Percentiles rank a stretch among this genome's conserved stretches.
Conservation (phyloP, 306 rosid genomes). For the Senna siamea region DNA sequence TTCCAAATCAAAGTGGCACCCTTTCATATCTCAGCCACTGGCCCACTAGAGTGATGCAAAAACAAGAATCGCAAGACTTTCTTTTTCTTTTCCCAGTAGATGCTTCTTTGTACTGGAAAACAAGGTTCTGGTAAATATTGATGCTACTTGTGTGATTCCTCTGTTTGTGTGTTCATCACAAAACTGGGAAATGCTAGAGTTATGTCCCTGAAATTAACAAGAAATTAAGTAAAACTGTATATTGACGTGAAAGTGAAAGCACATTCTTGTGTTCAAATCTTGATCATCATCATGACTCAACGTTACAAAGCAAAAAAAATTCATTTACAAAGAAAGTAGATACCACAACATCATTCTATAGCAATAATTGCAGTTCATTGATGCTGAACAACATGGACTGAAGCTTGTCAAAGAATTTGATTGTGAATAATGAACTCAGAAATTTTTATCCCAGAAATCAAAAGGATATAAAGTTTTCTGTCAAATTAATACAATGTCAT, state of each 20-base stretch:
- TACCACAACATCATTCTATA: not conserved
- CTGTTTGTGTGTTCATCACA: conserved; percentile 33
- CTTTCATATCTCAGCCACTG: conserved; percentile 7
- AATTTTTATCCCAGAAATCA: not conserved
- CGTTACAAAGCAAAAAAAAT: not conserved
- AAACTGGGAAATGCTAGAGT: conserved; percentile 49
- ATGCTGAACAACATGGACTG: not conserved
- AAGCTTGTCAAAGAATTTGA: conserved; percentile 8
- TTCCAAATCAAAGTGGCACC: not conserved
- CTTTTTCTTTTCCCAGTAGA: not conserved
- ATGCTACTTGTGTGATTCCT: conserved; percentile 27
- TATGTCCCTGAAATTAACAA: conserved; percentile 40
- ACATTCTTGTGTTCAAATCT: not conserved
- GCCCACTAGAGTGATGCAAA: not conserved
- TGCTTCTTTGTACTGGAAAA: not conserved
- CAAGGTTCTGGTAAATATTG: not conserved
- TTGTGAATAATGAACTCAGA: not conserved
- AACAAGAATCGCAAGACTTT: not conserved
- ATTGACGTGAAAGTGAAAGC: not conserved
- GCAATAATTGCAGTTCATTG: not conserved
- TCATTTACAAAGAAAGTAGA: not conserved
- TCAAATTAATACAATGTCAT: not conserved
- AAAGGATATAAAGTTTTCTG: not conserved
- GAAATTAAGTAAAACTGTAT: not conserved
- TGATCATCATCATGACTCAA: not conserved